These are phyloP conservation scores for Mycena metata DNA, from an alignment of 768 basidiomycete species.

Conservation along the genomic window DNA sequence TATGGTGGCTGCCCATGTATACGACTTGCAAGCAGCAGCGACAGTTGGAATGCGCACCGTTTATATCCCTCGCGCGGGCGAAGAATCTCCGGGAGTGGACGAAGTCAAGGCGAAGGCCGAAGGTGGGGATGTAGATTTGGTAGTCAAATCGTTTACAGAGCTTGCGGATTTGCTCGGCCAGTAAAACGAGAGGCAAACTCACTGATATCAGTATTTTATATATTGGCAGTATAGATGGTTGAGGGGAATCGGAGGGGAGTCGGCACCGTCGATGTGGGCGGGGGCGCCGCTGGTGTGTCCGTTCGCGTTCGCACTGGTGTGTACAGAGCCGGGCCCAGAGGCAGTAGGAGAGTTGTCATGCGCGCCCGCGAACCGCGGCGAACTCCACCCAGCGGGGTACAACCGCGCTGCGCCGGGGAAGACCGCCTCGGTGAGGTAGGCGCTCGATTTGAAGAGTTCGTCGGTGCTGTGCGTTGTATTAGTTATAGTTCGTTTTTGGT, in stretches of 20 bases:
- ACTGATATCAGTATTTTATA: no score
- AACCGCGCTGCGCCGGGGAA: conserved; percentile 45
- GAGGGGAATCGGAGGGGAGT: no score
- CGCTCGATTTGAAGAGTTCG: conserved; percentile 82
- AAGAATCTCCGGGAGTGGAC: conserved; percentile 50
- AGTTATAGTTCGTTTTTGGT: no score
- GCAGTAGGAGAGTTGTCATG: no score
- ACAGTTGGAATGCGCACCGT: conserved; percentile 68
- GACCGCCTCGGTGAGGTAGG: conserved; percentile 81
- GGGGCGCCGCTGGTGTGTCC: no score
- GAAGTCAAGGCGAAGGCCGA: conserved; percentile 62
- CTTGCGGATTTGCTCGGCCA: conserved; percentile 47
- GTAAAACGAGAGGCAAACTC: no score
- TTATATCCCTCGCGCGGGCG: conserved; percentile 66
- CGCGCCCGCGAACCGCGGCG: neutral
- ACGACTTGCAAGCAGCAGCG: conserved; percentile 69
- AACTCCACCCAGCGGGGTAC: conserved; percentile 1
- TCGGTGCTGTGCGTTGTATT: conserved; percentile 65
- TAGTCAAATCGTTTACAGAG: conserved; percentile 66
- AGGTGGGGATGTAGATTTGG: conserved; percentile 71
- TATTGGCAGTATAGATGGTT: no score
- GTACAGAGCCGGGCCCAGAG: no score
- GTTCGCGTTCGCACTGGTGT: no score
- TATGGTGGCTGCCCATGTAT: conserved; percentile 76
- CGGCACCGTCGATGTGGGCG: no score